These are phyloP conservation scores for Candida pseudoglaebosa DNA, from an alignment of 805 yeast genomes.

Conservation along the genomic window DNA sequence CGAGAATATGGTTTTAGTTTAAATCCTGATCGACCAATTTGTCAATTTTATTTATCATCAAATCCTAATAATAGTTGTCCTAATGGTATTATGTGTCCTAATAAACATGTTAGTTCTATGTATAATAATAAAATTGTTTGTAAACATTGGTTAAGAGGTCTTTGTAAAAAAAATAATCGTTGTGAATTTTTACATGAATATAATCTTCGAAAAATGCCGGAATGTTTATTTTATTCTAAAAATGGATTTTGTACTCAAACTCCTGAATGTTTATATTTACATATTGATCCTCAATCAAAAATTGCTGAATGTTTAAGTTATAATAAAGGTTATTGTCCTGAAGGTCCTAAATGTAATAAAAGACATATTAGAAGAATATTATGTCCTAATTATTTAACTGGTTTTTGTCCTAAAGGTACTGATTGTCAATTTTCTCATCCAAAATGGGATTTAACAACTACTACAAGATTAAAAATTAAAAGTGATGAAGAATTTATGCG, in stretches of 20 bases:
- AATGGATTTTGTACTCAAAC: conserved; percentile 86
- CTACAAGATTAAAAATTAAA: conserved; percentile 38
- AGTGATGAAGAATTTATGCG: conserved; percentile 35
- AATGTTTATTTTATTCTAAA: conserved; percentile 82
- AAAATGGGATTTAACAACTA: conserved; percentile 50
- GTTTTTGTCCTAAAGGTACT: conserved; percentile 90
- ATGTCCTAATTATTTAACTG: conserved; percentile 80
- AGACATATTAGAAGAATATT: conserved; percentile 73
- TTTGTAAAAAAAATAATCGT: conserved; percentile 93
- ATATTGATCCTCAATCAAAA: conserved; percentile 82
- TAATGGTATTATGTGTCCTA: conserved; percentile 77
- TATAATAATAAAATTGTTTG: conserved; percentile 70
- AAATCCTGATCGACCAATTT: conserved; percentile 86
- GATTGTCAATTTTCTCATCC: conserved; percentile 84
- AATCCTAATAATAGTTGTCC: conserved; percentile 70
- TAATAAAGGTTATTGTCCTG: conserved; percentile 84
- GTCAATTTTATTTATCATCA: conserved; percentile 59
- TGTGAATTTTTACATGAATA: conserved; percentile 97
- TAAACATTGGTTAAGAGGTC: conserved; percentile 96
- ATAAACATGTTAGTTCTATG: conserved; percentile 69
- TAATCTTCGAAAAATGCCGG: conserved; percentile 93
- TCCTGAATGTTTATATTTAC: conserved; percentile 90
- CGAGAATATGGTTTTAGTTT: conserved; percentile 77
- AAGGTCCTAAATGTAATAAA: conserved; percentile 80
- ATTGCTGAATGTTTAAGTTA: conserved; percentile 87